Base-by-base conservation (phyloP, 768 basidiomycete genomes). In the Hypsizygus marmoreus region DNA sequence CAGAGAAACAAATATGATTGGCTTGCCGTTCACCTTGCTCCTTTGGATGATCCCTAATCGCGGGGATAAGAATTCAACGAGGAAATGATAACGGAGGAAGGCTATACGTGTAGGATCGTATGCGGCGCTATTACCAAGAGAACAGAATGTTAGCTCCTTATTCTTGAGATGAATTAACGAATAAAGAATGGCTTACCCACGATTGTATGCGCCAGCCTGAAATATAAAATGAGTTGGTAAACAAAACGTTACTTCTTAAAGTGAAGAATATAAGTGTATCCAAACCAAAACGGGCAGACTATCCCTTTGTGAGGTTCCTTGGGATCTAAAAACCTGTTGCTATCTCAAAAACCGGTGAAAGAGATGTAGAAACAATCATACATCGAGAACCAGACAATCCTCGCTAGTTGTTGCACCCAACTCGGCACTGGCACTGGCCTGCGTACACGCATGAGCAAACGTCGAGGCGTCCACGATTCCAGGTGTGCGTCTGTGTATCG, bases 361-460 rank as follows among this genome's bases (percentile, higher is more conserved):
- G 13, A 39, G 9, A 9, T 37, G n/a, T 6, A 2, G 22, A 45
- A 17, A 24, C 4, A 10, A 4, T 47, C 68, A 11, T 40, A 74
- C 82, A 50, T 83, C 82, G 34, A 84, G 60, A 32, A 63, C 68
- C n/a, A 84, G 56, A 47, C 82, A 84, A 45, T 81, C 74, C 56
- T 84, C 81, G 6, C 64, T 65, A 7, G 73, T 64, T 2, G 71
- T 65, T 10, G 75, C 79, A 12, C 74, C 75, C 0, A 77, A 58
- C 19, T 38, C 54, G 3, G 51, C 25, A 7, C 68, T 58, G 8
- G 70, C 25, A 7, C 68, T 58, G 8, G 70, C 69, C 46, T 81
- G 82, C 16, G 78, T 79, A 56, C 81, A 84, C 1, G 77, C 79
- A 48, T 78, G 68, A 0, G 80, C 79, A 47, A 82, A 83, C 6